Percentiles rank a stretch among this genome's conserved stretches.
phyloP scores from a whole-genome alignment of 768 basidiomycete species.

The Strobilomyces dryophilus region DNA sequence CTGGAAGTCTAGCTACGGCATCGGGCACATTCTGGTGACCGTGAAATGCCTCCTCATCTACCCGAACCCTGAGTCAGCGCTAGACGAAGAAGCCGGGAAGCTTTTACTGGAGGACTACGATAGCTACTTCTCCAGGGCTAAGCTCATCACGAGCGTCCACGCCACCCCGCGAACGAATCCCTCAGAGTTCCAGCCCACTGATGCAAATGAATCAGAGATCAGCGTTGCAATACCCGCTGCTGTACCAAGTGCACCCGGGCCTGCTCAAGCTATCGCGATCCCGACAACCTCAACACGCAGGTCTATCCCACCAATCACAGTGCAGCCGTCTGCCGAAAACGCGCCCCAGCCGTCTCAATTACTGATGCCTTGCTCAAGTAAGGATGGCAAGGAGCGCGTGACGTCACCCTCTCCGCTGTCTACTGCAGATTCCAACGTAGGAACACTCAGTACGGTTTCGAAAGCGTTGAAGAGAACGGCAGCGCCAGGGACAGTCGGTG shows the following conservation, averaged over 20 bases:
- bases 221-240: conserved; percentile 13
- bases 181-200: conserved; percentile 59
- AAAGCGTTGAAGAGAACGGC: conserved; percentile 67
- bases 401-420: conserved; percentile 66
- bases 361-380: conserved; percentile 26
- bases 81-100: conserved; percentile 96
- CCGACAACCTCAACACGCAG: conserved; percentile 41
- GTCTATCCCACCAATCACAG: conserved; percentile 38
- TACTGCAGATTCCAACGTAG: conserved; percentile 68
- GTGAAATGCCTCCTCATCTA: conserved; percentile 95
- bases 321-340: conserved; percentile 37
- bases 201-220: conserved; percentile 23
- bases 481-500: conserved; percentile 52
- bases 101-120: conserved; percentile 86
- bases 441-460: conserved; percentile 34
- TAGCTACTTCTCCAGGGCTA: conserved; percentile 81
- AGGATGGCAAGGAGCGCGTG: conserved; percentile 53
- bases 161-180: conserved; percentile 78
- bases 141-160: conserved; percentile 87
- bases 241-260: conserved; percentile 18
- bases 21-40: conserved; percentile 86
- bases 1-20: conserved; percentile 90
- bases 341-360: conserved; percentile 39
- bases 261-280: conserved; percentile 34
- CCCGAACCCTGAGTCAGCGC: conserved; percentile 93